These are phyloP conservation scores for Lachancea nothofagi DNA, from an alignment of 805 yeast genomes.

Conservation along the genomic window DNA sequence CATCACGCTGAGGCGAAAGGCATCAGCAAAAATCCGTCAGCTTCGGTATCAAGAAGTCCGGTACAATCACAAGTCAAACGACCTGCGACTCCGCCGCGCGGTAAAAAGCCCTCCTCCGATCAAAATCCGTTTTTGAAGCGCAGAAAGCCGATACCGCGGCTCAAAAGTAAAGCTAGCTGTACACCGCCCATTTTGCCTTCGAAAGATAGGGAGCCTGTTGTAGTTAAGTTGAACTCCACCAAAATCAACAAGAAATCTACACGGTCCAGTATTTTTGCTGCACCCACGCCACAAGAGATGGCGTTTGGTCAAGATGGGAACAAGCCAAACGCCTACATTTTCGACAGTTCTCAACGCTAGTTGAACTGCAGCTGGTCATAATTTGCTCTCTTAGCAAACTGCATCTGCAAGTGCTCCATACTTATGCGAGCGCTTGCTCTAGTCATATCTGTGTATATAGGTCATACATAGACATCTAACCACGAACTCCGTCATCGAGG, in stretches of 20 bases:
- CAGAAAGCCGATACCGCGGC: constrained; percentile 13
- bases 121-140: constrained; percentile 19
- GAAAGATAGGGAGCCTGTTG: constrained; percentile 4
- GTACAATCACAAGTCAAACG: constrained; percentile 4
- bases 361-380: background rate
- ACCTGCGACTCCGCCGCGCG: constrained; percentile 4
- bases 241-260: constrained; percentile 13
- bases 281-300: constrained; percentile 11
- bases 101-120: constrained; percentile 15
- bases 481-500: too few species aligned
- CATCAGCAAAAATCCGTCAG: background rate
- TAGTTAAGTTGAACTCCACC: constrained; percentile 7
- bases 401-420: background rate
- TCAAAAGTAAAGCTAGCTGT: background rate
- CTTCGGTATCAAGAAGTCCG: background rate
- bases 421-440: too few species aligned
- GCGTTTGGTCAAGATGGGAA: constrained; percentile 1
- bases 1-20: background rate
- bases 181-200: background rate
- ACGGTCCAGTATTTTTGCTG: constrained; percentile 21
- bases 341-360: constrained; percentile 9
- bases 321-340: constrained; percentile 13
- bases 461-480: too few species aligned
- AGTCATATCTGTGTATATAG: too few species aligned
- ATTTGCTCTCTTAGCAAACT: too few species aligned